Conservation (phyloP, 2,329 filamentous ascomycete genomes). For the Aureobasidium sp. region DNA sequence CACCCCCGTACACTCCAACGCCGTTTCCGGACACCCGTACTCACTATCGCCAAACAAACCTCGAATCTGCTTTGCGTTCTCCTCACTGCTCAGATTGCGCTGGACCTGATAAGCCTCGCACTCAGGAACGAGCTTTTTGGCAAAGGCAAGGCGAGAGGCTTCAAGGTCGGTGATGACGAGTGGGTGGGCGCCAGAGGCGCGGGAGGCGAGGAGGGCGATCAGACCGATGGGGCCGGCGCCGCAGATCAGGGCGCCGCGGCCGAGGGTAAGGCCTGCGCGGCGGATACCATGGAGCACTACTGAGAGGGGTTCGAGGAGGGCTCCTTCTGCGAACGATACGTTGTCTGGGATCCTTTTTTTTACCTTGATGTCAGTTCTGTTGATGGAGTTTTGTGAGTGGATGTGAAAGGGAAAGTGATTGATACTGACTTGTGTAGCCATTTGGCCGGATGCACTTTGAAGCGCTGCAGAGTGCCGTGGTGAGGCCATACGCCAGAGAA, state of each 20-base stretch:
- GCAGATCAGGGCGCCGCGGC: slow-evolving; percentile 45
- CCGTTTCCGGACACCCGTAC: slow-evolving; percentile 22
- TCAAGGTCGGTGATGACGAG: slow-evolving; percentile 84
- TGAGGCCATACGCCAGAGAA: slow-evolving; percentile 88
- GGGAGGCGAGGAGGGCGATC: slow-evolving; percentile 50
- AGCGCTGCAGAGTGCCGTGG: slow-evolving; percentile 79
- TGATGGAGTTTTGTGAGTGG: too few relatives aligned
- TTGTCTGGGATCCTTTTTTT: slow-evolving; percentile 53
- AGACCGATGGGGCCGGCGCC: slow-evolving; percentile 60
- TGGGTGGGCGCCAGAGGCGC: slow-evolving; percentile 62
- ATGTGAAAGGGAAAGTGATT: slow-evolving; percentile 25
- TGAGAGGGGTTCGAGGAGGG: slow-evolving; percentile 63
- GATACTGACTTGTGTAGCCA: slow-evolving; percentile 73
- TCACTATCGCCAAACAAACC: slow-evolving; percentile 22
- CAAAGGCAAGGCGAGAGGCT: slow-evolving; percentile 69
- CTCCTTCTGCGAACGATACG: slow-evolving; percentile 75
- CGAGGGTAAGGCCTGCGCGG: slow-evolving; percentile 28
- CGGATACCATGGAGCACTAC: slow-evolving; percentile 43
- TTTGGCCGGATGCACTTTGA: slow-evolving; percentile 73
- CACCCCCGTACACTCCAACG: slow-evolving; percentile 32
- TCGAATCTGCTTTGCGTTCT: slow-evolving; percentile 24
- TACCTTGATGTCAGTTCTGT: slow-evolving; percentile 43
- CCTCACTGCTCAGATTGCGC: slow-evolving; percentile 20
- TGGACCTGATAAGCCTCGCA: slow-evolving; percentile 25
- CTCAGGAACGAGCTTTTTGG: slow-evolving; percentile 52